Evolutionary conservation across 2,329 filamentous ascomycete species (phyloP).

Genomic region (Fusarium sacchari): DNA sequence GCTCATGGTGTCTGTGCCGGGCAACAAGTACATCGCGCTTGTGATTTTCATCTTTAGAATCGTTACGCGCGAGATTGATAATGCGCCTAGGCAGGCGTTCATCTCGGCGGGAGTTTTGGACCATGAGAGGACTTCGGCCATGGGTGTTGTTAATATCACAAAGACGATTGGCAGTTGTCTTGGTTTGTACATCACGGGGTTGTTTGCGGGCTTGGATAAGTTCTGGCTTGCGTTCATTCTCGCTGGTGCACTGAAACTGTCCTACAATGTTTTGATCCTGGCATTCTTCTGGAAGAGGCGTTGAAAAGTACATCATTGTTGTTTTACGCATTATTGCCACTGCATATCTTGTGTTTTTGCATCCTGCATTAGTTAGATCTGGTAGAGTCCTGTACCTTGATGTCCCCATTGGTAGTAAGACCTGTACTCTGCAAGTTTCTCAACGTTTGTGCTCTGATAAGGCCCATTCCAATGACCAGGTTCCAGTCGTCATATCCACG

Average conservation of each 20-base stretch:
- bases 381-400: neutral
- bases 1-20: slow-evolving; percentile 31
- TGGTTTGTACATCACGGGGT: slow-evolving; percentile 29
- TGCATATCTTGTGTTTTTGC: neutral
- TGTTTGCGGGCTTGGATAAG: slow-evolving; percentile 33
- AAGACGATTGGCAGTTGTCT: slow-evolving; percentile 38
- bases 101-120: slow-evolving; percentile 36
- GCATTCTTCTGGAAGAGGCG: slow-evolving; percentile 37
- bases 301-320: neutral
- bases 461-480: neutral
- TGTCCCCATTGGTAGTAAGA: neutral
- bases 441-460: neutral
- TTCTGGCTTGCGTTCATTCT: slow-evolving; percentile 40
- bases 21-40: slow-evolving; percentile 32
- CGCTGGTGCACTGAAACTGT: slow-evolving; percentile 30
- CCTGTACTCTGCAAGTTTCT: neutral
- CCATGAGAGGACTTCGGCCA: slow-evolving; percentile 33
- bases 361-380: neutral
- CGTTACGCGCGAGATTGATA: slow-evolving; percentile 35
- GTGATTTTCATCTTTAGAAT: slow-evolving; percentile 38
- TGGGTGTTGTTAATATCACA: slow-evolving; percentile 40
- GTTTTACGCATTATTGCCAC: accelerated
- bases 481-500: neutral
- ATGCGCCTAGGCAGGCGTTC: slow-evolving; percentile 35
- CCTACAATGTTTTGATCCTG: slow-evolving; percentile 36